phyloP scores from a whole-genome alignment of 495 filamentous ascomycete species.

The Lentithecium fluviatile region DNA sequence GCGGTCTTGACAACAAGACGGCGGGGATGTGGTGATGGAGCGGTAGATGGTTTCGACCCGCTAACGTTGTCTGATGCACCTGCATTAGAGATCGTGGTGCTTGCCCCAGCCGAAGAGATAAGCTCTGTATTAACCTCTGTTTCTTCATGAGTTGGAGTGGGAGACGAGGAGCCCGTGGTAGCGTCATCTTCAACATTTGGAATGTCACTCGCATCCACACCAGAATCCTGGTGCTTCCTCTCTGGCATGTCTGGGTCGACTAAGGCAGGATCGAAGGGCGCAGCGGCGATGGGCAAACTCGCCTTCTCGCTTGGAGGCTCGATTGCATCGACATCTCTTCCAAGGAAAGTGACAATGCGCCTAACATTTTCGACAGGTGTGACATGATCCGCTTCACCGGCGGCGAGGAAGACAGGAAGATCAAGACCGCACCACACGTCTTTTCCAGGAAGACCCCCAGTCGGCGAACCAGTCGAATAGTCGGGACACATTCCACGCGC shows the following conservation, averaged over 20 bases:
- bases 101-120: constrained; percentile 4
- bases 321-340: constrained; percentile 43
- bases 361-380: constrained; percentile 68
- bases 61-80: neutral
- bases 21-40: constrained; percentile 15
- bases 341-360: constrained; percentile 64
- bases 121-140: neutral
- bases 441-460: constrained; percentile 66
- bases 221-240: constrained; percentile 26
- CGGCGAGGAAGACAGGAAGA: constrained; percentile 74
- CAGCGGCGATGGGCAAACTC: constrained; percentile 43
- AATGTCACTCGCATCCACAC: constrained; percentile 34
- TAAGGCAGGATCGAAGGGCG: constrained; percentile 43
- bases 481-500: constrained; percentile 66
- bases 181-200: constrained; percentile 41
- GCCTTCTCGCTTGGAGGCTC: constrained; percentile 43
- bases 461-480: constrained; percentile 50
- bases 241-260: constrained; percentile 15
- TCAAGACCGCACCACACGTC: constrained; percentile 72
- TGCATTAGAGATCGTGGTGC: constrained; percentile 1
- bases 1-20: constrained; percentile 32
- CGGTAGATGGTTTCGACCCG: neutral
- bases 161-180: neutral
- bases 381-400: constrained; percentile 72
- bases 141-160: constrained; percentile 1